Conservation (phyloP, 257 asterid species). For the Linaria vulgaris region DNA sequence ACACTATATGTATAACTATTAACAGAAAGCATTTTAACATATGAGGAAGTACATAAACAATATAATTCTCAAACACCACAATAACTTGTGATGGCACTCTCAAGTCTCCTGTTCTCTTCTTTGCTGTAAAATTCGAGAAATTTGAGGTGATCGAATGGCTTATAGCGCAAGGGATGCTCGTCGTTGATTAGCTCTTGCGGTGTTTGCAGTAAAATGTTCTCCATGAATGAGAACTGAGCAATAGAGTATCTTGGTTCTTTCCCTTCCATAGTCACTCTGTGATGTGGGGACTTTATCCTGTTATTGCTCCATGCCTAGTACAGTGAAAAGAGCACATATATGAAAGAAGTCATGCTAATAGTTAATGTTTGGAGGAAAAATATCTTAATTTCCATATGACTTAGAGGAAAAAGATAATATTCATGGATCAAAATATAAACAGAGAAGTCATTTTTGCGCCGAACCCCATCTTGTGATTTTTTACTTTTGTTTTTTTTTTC, state of each 20-base stretch:
- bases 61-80: slow-evolving; percentile 52
- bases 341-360: too few relatives aligned
- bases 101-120: slow-evolving; percentile 64
- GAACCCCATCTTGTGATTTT: too few relatives aligned
- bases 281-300: slow-evolving; percentile 59
- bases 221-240: slow-evolving; percentile 77
- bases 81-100: slow-evolving; percentile 50
- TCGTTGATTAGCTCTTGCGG: slow-evolving; percentile 60
- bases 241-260: slow-evolving; percentile 54
- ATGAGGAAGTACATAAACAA: background rate
- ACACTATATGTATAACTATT: too few relatives aligned
- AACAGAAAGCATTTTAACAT: background rate
- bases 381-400: too few relatives aligned
- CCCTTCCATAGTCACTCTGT: slow-evolving; percentile 61
- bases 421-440: too few relatives aligned
- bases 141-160: slow-evolving; percentile 61
- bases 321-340: background rate
- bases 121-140: slow-evolving; percentile 60
- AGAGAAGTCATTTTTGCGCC: too few relatives aligned
- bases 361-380: background rate
- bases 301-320: slow-evolving; percentile 75
- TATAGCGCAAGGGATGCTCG: slow-evolving; percentile 49
- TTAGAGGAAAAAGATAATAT: too few relatives aligned
- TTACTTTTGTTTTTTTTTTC: too few relatives aligned
- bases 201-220: slow-evolving; percentile 40